Evolutionary conservation across 495 filamentous ascomycete genomes (phyloP).

Genomic region (Podospora comata): DNA sequence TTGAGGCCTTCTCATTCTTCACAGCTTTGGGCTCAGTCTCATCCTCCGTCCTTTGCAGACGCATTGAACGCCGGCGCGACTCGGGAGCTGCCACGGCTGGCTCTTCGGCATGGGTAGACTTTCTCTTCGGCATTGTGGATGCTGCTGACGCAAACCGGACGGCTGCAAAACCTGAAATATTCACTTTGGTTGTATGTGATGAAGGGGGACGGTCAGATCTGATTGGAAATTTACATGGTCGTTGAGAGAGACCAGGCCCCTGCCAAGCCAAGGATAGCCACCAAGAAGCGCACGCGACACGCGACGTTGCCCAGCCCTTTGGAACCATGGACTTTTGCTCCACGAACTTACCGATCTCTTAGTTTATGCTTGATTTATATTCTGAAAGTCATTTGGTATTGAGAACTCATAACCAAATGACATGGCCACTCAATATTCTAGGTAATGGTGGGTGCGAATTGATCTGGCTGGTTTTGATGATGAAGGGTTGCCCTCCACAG

Average conservation of each 20-base stretch:
- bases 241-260: background rate
- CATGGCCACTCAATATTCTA: no score
- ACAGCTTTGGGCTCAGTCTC: background rate
- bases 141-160: no score
- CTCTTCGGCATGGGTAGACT: slow-evolving; percentile 24
- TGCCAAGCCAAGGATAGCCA: slow-evolving; percentile 2
- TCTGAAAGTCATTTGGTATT: no score
- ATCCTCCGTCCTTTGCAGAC: slow-evolving; percentile 8
- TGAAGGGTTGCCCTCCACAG: no score
- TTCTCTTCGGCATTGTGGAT: slow-evolving; percentile 40
- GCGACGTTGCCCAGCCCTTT: background rate
- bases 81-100: slow-evolving; percentile 13
- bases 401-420: no score
- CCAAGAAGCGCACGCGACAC: background rate
- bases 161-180: background rate
- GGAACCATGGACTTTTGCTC: background rate
- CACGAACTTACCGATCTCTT: background rate
- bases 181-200: background rate
- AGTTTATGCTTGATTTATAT: background rate
- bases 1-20: slow-evolving; percentile 1
- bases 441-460: background rate
- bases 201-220: background rate
- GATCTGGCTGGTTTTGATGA: no score
- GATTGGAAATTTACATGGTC: background rate
- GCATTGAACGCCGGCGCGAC: slow-evolving; percentile 24